Percentiles rank a stretch among this genome's conserved stretches.
Evolutionary conservation across 2,329 filamentous ascomycete species (phyloP).

Genomic region (Pseudocercospora vitis): DNA sequence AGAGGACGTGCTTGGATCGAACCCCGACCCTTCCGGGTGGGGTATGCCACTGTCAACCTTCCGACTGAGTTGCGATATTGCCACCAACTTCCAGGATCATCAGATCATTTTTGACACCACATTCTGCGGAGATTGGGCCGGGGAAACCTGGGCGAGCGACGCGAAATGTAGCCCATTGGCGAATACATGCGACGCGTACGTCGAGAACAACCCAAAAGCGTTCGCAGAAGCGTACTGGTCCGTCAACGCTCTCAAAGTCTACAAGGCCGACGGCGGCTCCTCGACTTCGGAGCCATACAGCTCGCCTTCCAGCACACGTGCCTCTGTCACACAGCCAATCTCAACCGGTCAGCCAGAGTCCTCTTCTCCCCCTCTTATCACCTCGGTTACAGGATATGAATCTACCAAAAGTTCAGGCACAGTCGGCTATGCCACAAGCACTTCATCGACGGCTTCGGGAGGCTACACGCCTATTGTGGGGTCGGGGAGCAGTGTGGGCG

Average conservation of each 20-base stretch:
- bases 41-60: constrained; percentile 65
- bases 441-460: not conserved
- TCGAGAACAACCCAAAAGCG: constrained; percentile 37
- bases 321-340: not conserved
- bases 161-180: constrained; percentile 36
- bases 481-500: constrained; percentile 12
- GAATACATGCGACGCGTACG: constrained; percentile 35
- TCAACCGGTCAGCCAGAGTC: constrained; percentile 3
- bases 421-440: not conserved
- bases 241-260: constrained; percentile 44
- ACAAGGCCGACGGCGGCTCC: constrained; percentile 20
- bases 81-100: constrained; percentile 38
- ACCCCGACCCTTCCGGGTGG: constrained; percentile 63
- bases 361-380: not conserved
- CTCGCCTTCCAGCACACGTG: not conserved
- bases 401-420: not conserved
- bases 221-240: constrained; percentile 45
- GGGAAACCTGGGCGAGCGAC: constrained; percentile 33
- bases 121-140: constrained; percentile 46
- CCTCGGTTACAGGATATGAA: constrained; percentile 1
- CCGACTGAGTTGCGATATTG: constrained; percentile 44
- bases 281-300: not conserved
- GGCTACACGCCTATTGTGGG: constrained; percentile 15
- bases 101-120: constrained; percentile 65
- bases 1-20: constrained; percentile 44